Evolutionary conservation across 169 alveolate genomes (phyloP), one percentile per base, ranked within the genome.

Genomic region (Eimeria necatrix): DNA sequence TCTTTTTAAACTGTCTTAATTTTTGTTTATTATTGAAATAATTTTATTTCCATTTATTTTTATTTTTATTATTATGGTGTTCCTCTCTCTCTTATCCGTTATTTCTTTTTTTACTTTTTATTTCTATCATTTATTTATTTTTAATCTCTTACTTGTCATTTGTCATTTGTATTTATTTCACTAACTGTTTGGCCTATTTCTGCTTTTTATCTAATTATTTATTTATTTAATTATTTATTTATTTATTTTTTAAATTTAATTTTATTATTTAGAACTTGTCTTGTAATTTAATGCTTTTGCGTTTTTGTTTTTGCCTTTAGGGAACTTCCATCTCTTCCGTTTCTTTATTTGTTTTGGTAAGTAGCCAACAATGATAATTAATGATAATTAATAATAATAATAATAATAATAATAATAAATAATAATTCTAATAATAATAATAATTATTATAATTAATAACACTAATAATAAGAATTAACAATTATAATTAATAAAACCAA

Each of bases 311-410:
- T 76, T 16, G 7, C 12, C 22, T 83, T 6, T 86, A 91, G 95
- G 91, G 95, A 8, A 64, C 71, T 20, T 48, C 80, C 10, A 46
- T 74, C 7, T 91, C 91, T 22, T 80, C 91, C 18, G 48, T 48
- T 2, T 90, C 94, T 4, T 56, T 71, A 78, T 90, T 90, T 46
- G 64, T 90, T 24, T n/a, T 90, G 78, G 94, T 90, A 56, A 26
- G 94, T 20, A 9, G 9, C 10, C 73, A 14, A 32, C 41, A 32
- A 32, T 32, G 2, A 32, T 32, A 32, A 32, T 32, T 71, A 12
- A 7, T 7, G 18, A 4, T 24, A 32, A 22, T 10, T 10, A 24
- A 7, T 24, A 6, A 71, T 22, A 22, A 22, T 24, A 71, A 71
- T 71, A 14, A 22, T 0, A 20, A 20, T 20, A 4, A 68, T 18